Evolutionary conservation across 352 stramenopile species (phyloP).

Genomic region (Globisporangium irregulare): DNA sequence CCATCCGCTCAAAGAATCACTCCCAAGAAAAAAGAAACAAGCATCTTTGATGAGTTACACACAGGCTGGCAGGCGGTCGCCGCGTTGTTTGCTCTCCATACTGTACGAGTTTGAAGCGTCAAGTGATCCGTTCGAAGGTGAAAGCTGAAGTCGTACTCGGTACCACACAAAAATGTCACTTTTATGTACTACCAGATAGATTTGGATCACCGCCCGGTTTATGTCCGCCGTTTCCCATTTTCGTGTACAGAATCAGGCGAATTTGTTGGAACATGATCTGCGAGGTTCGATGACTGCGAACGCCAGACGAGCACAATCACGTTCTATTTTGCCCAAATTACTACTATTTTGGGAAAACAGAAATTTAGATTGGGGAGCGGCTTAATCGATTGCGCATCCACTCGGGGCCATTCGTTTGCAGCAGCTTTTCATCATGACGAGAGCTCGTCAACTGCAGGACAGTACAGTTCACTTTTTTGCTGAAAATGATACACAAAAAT

Average conservation of each 20-base stretch:
- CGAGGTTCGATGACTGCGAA: not conserved
- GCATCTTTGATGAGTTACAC: conserved; percentile 6
- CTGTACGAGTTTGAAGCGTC: not conserved
- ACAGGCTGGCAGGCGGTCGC: not conserved
- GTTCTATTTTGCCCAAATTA: not conserved
- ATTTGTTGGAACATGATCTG: conserved; percentile 5
- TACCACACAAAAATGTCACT: not conserved
- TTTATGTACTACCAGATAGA: not conserved
- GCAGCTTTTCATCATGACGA: not conserved
- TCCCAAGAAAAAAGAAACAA: not conserved
- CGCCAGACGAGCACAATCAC: not conserved
- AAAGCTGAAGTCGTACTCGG: not conserved
- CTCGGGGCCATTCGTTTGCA: not conserved
- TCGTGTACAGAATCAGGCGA: not conserved
- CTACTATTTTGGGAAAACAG: not conserved
- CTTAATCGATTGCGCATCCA: conserved; percentile 3
- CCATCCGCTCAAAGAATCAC: not conserved
- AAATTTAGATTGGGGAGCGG: not conserved
- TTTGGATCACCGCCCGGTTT: not conserved
- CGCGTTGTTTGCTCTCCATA: not conserved
- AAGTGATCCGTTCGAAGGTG: conserved; percentile 2
- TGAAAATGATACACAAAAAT: not conserved
- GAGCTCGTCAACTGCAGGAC: conserved; percentile 4
- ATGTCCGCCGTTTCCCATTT: not conserved
- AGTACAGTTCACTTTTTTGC: not conserved